These are phyloP conservation scores for Sugiyamaella castrensis DNA, from an alignment of 1,139 yeast genomes.

Conservation along the genomic window DNA sequence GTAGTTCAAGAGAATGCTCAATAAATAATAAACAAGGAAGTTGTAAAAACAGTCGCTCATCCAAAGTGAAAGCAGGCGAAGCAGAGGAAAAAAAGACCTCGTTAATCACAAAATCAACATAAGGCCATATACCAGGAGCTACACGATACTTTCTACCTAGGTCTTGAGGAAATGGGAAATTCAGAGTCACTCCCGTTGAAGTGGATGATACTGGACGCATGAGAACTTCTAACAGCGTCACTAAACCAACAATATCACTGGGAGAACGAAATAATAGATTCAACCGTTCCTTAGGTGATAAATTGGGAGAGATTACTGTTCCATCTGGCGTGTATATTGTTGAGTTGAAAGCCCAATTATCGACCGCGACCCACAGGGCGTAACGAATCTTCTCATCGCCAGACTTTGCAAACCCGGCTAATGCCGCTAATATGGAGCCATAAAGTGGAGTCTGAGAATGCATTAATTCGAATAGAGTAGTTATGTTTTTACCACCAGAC, in stretches of 20 bases:
- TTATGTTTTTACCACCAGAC: slow-evolving; percentile 33
- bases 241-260: slow-evolving; percentile 56
- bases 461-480: slow-evolving; percentile 47
- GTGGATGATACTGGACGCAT: slow-evolving; percentile 32
- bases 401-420: slow-evolving; percentile 53
- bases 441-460: slow-evolving; percentile 50
- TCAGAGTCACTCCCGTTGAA: slow-evolving; percentile 15
- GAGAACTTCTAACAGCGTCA: slow-evolving; percentile 48
- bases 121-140: slow-evolving; percentile 69
- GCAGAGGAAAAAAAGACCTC: slow-evolving; percentile 56
- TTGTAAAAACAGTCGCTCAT: slow-evolving; percentile 51
- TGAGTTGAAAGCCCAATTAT: slow-evolving; percentile 63
- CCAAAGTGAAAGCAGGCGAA: slow-evolving; percentile 32
- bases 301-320: slow-evolving; percentile 25
- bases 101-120: slow-evolving; percentile 65
- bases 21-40: slow-evolving; percentile 52
- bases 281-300: slow-evolving; percentile 34
- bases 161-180: slow-evolving; percentile 58
- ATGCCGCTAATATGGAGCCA: slow-evolving; percentile 51
- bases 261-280: slow-evolving; percentile 31
- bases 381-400: slow-evolving; percentile 43
- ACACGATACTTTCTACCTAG: slow-evolving; percentile 63
- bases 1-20: slow-evolving; percentile 50
- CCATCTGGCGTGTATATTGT: slow-evolving; percentile 30
- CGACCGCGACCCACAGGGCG: slow-evolving; percentile 67